Conservation (phyloP, 305 asterid genomes). For the Fraxinus nigra region DNA sequence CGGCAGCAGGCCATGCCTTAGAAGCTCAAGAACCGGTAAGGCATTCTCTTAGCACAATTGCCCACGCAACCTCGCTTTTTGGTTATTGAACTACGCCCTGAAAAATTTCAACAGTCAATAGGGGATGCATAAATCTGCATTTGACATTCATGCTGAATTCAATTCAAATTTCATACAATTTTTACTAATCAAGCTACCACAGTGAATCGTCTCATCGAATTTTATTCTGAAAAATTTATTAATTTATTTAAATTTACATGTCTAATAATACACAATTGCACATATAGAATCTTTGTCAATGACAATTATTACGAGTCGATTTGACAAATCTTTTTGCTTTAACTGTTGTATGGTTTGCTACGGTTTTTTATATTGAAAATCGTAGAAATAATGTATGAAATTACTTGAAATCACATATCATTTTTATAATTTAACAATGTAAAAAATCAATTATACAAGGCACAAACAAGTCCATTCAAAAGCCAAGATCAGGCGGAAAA, state of each 20-base stretch:
- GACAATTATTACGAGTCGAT: background rate
- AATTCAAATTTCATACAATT: background rate
- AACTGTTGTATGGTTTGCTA: too few relatives aligned
- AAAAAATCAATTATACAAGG: too few relatives aligned
- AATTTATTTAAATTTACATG: too few relatives aligned
- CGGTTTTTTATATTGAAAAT: too few relatives aligned
- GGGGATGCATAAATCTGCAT: background rate
- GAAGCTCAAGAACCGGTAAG: constrained; percentile 22
- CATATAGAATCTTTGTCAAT: background rate
- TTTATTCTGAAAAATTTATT: background rate
- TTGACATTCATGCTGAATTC: background rate
- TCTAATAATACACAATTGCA: too few relatives aligned
- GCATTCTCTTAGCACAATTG: background rate
- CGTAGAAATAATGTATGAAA: too few relatives aligned
- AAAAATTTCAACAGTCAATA: background rate
- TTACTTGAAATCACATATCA: too few relatives aligned
- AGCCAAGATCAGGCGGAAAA: too few relatives aligned
- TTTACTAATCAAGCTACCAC: background rate
- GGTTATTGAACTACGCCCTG: background rate
- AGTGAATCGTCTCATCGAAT: background rate
- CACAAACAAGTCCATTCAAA: too few relatives aligned
- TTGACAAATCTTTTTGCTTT: background rate
- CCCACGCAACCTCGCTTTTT: background rate
- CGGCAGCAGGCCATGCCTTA: constrained; percentile 9
- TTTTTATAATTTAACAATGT: too few relatives aligned